Conservation (phyloP, 768 basidiomycete species). For the Filobasidium wieringae region DNA sequence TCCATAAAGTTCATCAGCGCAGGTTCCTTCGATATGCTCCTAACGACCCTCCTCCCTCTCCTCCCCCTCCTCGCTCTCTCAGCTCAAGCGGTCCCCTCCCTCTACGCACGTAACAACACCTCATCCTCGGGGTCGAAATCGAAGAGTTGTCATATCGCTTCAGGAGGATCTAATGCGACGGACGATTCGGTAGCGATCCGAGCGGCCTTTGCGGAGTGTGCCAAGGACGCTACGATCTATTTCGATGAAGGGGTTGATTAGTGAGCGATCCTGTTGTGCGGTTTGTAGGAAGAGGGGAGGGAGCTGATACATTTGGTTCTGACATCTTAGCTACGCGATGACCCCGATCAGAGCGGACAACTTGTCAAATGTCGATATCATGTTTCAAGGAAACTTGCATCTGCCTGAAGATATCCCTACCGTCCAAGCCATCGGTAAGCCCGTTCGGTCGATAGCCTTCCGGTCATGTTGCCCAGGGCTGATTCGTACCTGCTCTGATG, state of each 20-base stretch:
- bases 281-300: neutral
- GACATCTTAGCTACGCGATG: slow-evolving; percentile 24
- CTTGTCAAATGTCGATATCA: slow-evolving; percentile 40
- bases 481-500: no score
- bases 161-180: neutral
- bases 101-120: neutral
- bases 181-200: slow-evolving; percentile 21
- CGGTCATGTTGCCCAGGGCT: no score
- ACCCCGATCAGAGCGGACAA: slow-evolving; percentile 23
- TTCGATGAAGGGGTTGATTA: slow-evolving; percentile 23
- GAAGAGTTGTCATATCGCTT: neutral
- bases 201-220: slow-evolving; percentile 20
- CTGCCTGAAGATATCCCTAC: slow-evolving; percentile 43
- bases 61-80: neutral
- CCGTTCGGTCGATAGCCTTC: neutral
- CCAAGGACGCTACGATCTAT: slow-evolving; percentile 15
- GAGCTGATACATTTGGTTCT: neutral
- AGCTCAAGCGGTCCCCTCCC: neutral
- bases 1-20: no score
- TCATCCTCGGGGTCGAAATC: neutral
- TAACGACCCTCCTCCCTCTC: neutral
- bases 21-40: neutral
- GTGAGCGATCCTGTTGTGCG: slow-evolving; percentile 8
- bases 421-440: slow-evolving; percentile 38
- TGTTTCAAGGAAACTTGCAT: slow-evolving; percentile 43